These are phyloP conservation scores for Neurospora sp. DNA, from an alignment of 495 filamentous ascomycete genomes.

Conservation along the genomic window DNA sequence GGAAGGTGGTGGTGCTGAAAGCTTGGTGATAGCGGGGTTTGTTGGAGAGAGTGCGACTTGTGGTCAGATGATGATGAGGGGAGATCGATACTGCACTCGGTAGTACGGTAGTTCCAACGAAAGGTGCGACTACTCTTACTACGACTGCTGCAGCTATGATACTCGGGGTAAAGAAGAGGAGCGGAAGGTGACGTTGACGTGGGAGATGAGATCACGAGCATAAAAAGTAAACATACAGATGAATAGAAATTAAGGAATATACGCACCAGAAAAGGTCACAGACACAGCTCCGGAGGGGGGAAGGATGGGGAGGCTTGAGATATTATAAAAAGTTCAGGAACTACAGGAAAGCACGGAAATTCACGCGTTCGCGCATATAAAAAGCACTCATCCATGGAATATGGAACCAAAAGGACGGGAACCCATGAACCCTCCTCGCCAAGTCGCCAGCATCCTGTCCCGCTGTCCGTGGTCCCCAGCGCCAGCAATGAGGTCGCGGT, in stretches of 20 bases:
- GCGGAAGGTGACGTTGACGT: background rate
- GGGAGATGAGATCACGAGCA: background rate
- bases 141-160: background rate
- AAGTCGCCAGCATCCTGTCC: background rate
- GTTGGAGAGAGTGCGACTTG: background rate
- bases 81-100: background rate
- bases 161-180: background rate
- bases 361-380: background rate
- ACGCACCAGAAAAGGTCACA: background rate
- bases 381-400: background rate
- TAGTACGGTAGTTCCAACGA: background rate
- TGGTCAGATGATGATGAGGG: background rate
- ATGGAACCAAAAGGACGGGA: background rate
- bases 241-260: background rate
- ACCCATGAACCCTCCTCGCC: background rate
- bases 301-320: background rate
- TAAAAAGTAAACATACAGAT: background rate
- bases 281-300: background rate
- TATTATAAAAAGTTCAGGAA: background rate
- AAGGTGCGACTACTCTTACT: too few relatives aligned
- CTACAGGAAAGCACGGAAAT: background rate
- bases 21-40: background rate
- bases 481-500: background rate
- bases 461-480: too few relatives aligned
- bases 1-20: background rate